Percentiles rank a stretch among this genome's conserved stretches.
Evolutionary conservation across 2,329 filamentous ascomycete species (phyloP).

Genomic region (Arachnopeziza araneosa): DNA sequence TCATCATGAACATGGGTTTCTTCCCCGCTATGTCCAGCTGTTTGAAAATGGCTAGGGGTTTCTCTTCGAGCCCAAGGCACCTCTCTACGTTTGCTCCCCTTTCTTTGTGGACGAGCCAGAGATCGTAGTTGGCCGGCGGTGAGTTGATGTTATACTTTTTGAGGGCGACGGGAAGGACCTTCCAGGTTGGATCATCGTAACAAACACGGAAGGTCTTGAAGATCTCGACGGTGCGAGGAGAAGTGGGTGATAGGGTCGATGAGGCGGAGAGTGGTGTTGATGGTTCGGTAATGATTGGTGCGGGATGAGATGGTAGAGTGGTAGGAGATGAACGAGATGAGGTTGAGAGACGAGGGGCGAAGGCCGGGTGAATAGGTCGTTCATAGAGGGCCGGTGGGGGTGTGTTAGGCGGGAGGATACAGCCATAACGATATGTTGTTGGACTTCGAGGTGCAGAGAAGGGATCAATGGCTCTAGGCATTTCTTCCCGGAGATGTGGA

Average conservation of each 20-base stretch:
- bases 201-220: conserved; percentile 98
- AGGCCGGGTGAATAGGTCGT: background rate
- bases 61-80: conserved; percentile 83
- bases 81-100: conserved; percentile 77
- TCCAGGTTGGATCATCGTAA: conserved; percentile 95
- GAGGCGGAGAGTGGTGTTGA: background rate
- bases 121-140: conserved; percentile 89
- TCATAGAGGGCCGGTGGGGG: background rate
- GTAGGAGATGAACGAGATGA: background rate
- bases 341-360: background rate
- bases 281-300: background rate
- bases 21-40: conserved; percentile 92
- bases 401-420: background rate
- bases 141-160: conserved; percentile 98
- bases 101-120: conserved; percentile 79
- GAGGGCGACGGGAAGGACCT: conserved; percentile 87
- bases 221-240: background rate
- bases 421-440: background rate
- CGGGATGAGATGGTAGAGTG: background rate
- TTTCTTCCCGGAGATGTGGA: background rate
- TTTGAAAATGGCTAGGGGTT: conserved; percentile 92
- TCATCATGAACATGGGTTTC: conserved; percentile 48
- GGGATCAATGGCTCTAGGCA: background rate
- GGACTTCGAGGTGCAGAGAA: background rate
- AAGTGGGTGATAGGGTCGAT: background rate